phyloP scores from a whole-genome alignment of 106 monocot genomes.

The Dendrobium catenatum region DNA sequence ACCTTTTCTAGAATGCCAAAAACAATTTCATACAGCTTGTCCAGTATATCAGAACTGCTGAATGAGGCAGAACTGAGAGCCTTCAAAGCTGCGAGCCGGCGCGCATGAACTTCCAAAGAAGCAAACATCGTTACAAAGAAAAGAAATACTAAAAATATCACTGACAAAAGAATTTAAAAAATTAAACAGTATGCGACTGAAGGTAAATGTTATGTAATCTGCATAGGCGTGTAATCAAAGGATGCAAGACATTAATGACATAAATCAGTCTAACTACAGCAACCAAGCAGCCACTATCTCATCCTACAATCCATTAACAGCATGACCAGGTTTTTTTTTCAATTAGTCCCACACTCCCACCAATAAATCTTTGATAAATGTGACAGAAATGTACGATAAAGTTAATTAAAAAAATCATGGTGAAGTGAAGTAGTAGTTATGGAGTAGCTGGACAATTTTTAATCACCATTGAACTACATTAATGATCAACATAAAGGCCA shows the following conservation, averaged over 20 bases:
- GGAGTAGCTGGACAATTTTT: background rate
- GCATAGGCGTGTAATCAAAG: background rate
- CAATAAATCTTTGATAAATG: background rate
- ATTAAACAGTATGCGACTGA: background rate
- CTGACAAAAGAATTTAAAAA: background rate
- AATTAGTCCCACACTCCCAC: background rate
- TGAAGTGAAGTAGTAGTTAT: background rate
- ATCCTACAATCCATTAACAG: background rate
- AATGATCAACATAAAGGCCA: background rate
- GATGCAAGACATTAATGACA: background rate
- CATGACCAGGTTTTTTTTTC: background rate
- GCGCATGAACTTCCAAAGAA: slow-evolving; percentile 85
- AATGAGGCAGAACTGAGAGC: slow-evolving; percentile 73
- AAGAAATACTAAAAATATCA: slow-evolving; percentile 1
- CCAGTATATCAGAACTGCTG: slow-evolving; percentile 67
- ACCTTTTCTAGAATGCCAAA: slow-evolving; percentile 97
- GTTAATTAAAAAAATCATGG: background rate
- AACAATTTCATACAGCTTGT: slow-evolving; percentile 91
- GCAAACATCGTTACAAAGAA: slow-evolving; percentile 8
- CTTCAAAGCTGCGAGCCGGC: slow-evolving; percentile 93
- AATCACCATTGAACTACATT: background rate
- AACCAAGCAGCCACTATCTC: background rate
- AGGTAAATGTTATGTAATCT: background rate
- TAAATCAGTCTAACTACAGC: background rate
- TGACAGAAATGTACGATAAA: background rate